Percentiles rank a stretch among this genome's conserved stretches.
These are phyloP conservation scores for Alternaria gansuensis DNA, from an alignment of 2,329 filamentous ascomycete genomes.

Conservation along the genomic window DNA sequence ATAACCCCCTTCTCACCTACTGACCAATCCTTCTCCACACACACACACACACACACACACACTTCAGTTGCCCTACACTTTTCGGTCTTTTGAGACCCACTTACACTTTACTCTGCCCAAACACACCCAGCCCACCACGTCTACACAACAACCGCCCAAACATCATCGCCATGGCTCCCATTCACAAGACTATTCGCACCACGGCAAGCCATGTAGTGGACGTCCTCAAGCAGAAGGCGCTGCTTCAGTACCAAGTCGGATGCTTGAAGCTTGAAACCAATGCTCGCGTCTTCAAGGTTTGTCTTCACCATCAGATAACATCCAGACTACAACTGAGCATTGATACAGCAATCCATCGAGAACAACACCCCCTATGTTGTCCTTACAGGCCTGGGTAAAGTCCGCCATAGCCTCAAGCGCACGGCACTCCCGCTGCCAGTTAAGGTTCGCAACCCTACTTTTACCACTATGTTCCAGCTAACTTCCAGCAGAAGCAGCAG, in stretches of 20 bases:
- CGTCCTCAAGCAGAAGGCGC: neutral
- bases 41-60: neutral
- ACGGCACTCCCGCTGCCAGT: neutral
- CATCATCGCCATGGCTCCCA: neutral
- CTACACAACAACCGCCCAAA: too few relatives aligned
- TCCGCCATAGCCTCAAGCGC: neutral
- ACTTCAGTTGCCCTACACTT: neutral
- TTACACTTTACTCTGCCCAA: neutral
- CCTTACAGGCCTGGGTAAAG: neutral
- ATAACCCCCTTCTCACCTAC: neutral
- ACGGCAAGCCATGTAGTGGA: neutral
- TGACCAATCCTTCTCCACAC: neutral
- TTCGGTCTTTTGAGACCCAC: neutral
- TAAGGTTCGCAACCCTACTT: neutral
- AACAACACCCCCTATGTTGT: neutral
- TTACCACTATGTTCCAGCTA: neutral
- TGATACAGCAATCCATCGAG: neutral
- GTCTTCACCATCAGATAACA: neutral
- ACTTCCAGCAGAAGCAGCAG: neutral
- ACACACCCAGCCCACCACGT: neutral
- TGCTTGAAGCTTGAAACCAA: conserved; percentile 5
- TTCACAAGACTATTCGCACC: neutral
- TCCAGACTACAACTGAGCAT: neutral
- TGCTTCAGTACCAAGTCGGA: neutral
- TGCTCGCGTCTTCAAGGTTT: conserved; percentile 1